Percentiles rank a stretch among this genome's conserved stretches.
Evolutionary conservation across 139 green algal genomes (phyloP).

Genomic region (Chlamydomonas sp.): DNA sequence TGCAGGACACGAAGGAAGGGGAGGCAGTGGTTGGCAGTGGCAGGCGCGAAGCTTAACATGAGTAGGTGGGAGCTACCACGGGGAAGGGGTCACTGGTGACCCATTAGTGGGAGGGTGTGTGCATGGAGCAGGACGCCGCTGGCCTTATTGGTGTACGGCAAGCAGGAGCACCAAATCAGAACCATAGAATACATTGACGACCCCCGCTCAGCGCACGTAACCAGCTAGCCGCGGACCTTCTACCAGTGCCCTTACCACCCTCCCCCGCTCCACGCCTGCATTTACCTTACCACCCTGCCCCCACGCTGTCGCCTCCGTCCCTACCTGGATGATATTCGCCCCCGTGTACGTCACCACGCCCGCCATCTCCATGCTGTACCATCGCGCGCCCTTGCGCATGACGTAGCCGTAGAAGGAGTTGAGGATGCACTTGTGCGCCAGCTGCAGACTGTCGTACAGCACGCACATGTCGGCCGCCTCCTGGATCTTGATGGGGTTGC

Average conservation of each 20-base stretch:
- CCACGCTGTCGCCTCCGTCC: neutral
- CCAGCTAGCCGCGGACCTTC: neutral
- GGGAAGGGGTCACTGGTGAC: neutral
- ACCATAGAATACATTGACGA: too few relatives aligned
- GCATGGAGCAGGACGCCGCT: too few relatives aligned
- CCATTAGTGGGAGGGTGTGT: too few relatives aligned
- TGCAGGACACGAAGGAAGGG: neutral
- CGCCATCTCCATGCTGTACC: conserved; percentile 99
- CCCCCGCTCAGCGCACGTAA: too few relatives aligned
- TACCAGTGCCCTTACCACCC: neutral
- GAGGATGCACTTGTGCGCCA: conserved; percentile 99
- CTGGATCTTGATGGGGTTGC: conserved; percentile 70
- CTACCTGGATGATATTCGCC: conserved; percentile 94
- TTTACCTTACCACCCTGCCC: neutral
- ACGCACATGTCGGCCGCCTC: conserved; percentile 91
- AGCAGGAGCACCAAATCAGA: too few relatives aligned
- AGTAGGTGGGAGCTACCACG: too few relatives aligned
- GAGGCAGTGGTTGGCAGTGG: too few relatives aligned
- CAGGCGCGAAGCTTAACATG: too few relatives aligned
- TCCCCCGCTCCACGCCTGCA: neutral
- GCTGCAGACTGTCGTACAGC: conserved; percentile 94
- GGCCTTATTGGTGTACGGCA: too few relatives aligned
- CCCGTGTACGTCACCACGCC: conserved; percentile 97
- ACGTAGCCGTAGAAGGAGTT: conserved; percentile 91
- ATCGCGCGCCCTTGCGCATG: conserved; percentile 94